phyloP scores from a whole-genome alignment of 176 grass and related monocot species.

The Bromus sterilis region DNA sequence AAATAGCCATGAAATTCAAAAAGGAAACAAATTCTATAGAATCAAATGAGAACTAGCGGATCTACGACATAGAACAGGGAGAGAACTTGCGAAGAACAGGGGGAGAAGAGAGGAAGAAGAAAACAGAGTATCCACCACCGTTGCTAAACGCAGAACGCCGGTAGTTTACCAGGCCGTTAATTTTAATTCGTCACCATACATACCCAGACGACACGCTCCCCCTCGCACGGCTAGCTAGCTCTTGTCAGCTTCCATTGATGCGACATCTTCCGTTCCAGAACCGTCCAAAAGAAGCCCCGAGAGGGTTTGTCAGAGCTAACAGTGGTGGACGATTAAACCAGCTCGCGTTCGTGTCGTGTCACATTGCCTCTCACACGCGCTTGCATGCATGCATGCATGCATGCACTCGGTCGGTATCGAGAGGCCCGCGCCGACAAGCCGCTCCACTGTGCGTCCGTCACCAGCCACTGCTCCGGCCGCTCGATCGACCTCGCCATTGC shows the following conservation, averaged over 20 bases:
- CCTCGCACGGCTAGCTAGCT: no score
- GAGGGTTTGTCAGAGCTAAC: background rate
- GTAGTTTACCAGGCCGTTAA: no score
- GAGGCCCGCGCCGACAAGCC: background rate
- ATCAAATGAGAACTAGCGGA: no score
- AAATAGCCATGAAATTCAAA: no score
- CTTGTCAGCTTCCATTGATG: background rate
- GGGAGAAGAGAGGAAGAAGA: no score
- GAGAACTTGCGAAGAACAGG: no score
- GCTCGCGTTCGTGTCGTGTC: background rate
- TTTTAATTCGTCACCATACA: no score
- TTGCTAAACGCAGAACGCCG: no score
- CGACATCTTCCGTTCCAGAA: background rate
- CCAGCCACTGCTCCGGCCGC: background rate
- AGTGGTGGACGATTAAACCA: slow-evolving; percentile 7
- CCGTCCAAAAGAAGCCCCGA: background rate
- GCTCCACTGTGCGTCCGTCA: background rate
- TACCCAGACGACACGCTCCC: no score
- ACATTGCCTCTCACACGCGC: background rate
- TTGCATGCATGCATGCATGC: background rate
- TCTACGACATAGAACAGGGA: no score
- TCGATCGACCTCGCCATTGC: background rate
- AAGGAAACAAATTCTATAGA: no score
- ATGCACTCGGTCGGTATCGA: background rate
- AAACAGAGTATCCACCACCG: no score